Base-by-base conservation (phyloP, 768 basidiomycete genomes). In the Agaricus blazei region DNA sequence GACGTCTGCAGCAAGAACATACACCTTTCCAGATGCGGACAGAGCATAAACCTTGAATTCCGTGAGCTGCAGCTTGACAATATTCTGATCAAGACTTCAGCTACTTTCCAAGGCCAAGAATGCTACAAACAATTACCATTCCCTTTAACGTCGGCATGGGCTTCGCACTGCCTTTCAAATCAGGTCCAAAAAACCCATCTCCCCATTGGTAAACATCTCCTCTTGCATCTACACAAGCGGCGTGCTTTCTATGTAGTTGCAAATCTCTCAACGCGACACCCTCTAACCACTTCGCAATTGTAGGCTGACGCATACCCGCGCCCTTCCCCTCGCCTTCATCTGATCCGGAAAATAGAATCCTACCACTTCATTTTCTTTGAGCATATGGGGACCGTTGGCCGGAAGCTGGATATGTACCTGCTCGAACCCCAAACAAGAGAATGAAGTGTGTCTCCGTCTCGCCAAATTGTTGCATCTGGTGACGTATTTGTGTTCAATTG, bases 151-250 rank as follows among this genome's bases (percentile, higher is more conserved):
- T 87, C 43, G 76, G 67, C 28, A 70, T 76, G 4, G 86, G 86
- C 28, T 58, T 59, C n/a, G 37, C 46, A 9, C 38, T 28, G 31
- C 65, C 59, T 27, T 68, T 55, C 45, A 68, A 49, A 14, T 67
- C 60, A 3, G 68, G 58, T 14, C 74, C 74, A 59, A 76, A 77
- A 67, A 84, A 88, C 0, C 79, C 85, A 41, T 77, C 74, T 0
- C 90, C 90, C 90, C 90, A 93, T 61, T 92, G 89, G 62, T 90
- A 88, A 2, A 91, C 84, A 61, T 94, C 85, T 26, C 91, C 92
- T 36, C 80, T 76, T 7, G 82, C 83, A 63, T 93, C 90, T 19
- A 93, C 81, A 58, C 88, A 90, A 12, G 84, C 90, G 1, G 82
- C 88, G 59, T 88, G 83, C 31, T 70, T 72, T 54, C 79, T 74